Evolutionary conservation across 768 basidiomycete species (phyloP).

Genomic region (Tylopilus sp.): DNA sequence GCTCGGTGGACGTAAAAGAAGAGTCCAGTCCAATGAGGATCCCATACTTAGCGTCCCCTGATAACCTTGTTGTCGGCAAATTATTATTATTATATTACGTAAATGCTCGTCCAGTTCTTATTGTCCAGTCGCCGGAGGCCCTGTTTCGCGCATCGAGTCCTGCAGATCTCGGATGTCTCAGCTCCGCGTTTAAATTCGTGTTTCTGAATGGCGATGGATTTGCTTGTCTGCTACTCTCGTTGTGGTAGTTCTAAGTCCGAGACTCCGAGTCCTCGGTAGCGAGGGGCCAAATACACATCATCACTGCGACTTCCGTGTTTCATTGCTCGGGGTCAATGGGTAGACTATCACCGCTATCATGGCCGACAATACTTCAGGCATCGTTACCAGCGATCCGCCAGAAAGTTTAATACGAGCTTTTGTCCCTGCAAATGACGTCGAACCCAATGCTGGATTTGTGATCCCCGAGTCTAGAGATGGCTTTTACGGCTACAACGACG

Average conservation of each 20-base stretch:
- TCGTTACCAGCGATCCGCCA: constrained; percentile 1
- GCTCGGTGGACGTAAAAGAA: constrained; percentile 35
- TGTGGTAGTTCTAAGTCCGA: no score
- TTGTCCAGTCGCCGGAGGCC: no score
- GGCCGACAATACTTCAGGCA: constrained; percentile 4
- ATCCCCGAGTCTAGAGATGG: constrained; percentile 59
- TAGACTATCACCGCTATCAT: constrained; percentile 15
- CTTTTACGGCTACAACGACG: constrained; percentile 78
- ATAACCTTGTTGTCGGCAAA: constrained; percentile 22
- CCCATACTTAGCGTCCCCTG: constrained; percentile 1
- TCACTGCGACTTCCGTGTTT: constrained; percentile 2
- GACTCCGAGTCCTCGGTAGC: background rate
- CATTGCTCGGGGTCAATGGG: background rate
- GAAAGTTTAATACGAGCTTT: background rate
- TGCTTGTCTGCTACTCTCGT: background rate
- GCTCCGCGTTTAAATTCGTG: no score
- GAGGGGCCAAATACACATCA: constrained; percentile 12
- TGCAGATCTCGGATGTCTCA: no score
- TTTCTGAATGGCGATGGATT: background rate
- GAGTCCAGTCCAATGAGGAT: constrained; percentile 25
- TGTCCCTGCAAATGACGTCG: constrained; percentile 4
- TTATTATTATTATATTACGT: constrained; percentile 10
- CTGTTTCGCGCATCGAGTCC: no score
- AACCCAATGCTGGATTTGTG: constrained; percentile 31
- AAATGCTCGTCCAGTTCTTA: no score